Evolutionary conservation across 2,329 filamentous ascomycete species (phyloP), one percentile per base, ranked within the genome.

Genomic region (Cyphellophora attinorum): DNA sequence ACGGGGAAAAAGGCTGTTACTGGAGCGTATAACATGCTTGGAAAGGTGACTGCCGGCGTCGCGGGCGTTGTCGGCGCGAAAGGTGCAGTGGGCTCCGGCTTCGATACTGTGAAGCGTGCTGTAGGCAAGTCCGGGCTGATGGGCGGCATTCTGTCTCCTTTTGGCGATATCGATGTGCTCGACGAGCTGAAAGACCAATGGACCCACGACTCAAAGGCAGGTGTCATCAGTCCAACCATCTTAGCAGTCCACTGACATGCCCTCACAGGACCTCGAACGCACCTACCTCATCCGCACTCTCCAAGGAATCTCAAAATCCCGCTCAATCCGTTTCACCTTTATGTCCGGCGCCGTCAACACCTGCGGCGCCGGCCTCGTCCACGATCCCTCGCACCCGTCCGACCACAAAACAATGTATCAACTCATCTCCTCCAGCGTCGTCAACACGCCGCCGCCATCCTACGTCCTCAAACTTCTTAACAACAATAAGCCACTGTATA

Each of bases 331-430:
- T 30, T 95, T 98, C 83, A 95, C 88, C 2, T 96, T 98, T 65
- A 65, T 98, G 44, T 94, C 85, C 11, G 91, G 91, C 53, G 82
- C 56, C 52, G 89, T 96, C 56, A 91, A 89, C 58, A 82, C 79
- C 51, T 88, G 84, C 46, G 91, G 91, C 45, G 91, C 91, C 14
- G 91, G 91, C 39, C 73, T 98, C 8, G 78, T 98, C 2, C 91
- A 98, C 59, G 91, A 98, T 60, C 91, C 91, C 0, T 74, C 81
- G 13, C 85, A 91, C 56, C 89, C 89, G 1, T 78, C 76, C 25
- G 86, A 96, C 59, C 86, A 96, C 70, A 98, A 96, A 64, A 95
- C 91, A 17, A 98, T 98, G 89, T 98, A 96, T 64, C 91, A 98
- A 59, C 74, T 98, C 56, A 95, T 96, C 56, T 81, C 88, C 2